A percentile compares a stretch with the other conserved stretches of the same genome.
Conservation (phyloP, 2,329 filamentous ascomycete genomes). For the Pestalotiopsis sp. region DNA sequence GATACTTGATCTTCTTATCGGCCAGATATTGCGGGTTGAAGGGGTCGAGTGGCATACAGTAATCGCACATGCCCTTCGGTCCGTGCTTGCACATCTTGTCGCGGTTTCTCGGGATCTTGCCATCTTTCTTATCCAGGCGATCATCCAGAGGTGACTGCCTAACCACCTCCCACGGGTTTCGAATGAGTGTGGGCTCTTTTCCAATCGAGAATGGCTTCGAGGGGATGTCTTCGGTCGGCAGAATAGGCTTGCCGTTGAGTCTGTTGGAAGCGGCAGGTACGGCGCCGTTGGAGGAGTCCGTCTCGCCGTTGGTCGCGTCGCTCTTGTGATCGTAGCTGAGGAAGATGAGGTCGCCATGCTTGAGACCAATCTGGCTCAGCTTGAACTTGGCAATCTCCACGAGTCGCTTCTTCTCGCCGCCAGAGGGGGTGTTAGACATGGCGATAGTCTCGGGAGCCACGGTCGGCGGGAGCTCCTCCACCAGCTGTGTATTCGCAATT, state of each 20-base stretch:
- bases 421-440: conserved; percentile 63
- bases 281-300: conserved; percentile 37
- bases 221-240: conserved; percentile 68
- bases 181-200: conserved; percentile 64
- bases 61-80: conserved; percentile 98
- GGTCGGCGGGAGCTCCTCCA: conserved; percentile 62
- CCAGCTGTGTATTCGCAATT: conserved; percentile 46
- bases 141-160: conserved; percentile 88
- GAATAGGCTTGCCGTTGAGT: conserved; percentile 77
- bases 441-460: conserved; percentile 62
- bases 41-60: conserved; percentile 95
- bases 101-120: conserved; percentile 52
- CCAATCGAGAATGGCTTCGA: conserved; percentile 59
- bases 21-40: conserved; percentile 86
- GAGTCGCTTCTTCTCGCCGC: conserved; percentile 61
- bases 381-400: conserved; percentile 58
- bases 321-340: conserved; percentile 72
- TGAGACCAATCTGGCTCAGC: conserved; percentile 62
- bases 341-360: conserved; percentile 89
- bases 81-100: conserved; percentile 83
- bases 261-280: conserved; percentile 58
- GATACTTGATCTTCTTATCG: conserved; percentile 98
- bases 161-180: conserved; percentile 92
- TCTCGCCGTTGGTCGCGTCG: conserved; percentile 42
- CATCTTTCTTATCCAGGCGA: conserved; percentile 80